Percentiles rank a stretch among this genome's conserved stretches.
Evolutionary conservation across 495 filamentous ascomycete genomes (phyloP).

Genomic region (Talaromyces thailandensis): DNA sequence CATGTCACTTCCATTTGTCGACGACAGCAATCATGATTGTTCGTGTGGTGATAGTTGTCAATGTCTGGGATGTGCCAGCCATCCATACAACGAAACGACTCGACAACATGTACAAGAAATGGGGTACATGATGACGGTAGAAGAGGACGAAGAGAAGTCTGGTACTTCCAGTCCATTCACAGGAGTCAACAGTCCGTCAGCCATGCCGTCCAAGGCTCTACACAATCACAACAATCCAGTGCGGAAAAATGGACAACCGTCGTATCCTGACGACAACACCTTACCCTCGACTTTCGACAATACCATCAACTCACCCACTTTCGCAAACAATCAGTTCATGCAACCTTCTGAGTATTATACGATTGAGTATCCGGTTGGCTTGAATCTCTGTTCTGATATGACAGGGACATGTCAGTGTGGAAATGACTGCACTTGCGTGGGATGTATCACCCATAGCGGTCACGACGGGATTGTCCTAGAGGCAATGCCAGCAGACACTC

Average conservation of each 20-base stretch:
- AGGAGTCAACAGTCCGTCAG: neutral
- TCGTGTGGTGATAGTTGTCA: constrained; percentile 58
- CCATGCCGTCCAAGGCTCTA: neutral
- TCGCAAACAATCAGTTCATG: constrained; percentile 26
- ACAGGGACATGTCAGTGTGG: constrained; percentile 42
- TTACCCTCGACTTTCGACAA: constrained; percentile 11
- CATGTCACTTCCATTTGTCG: constrained; percentile 7
- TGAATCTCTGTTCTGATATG: constrained; percentile 29
- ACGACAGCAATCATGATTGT: constrained; percentile 41
- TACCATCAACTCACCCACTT: constrained; percentile 17
- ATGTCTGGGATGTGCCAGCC: constrained; percentile 59
- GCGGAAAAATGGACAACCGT: neutral
- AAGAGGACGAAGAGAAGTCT: constrained; percentile 16
- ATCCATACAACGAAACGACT: constrained; percentile 69
- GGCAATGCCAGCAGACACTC: neutral
- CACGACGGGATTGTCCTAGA: constrained; percentile 29
- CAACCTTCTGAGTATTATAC: constrained; percentile 35
- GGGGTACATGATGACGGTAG: constrained; percentile 31
- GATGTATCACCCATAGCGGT: constrained; percentile 41
- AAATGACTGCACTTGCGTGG: constrained; percentile 39
- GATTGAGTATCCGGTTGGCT: constrained; percentile 34
- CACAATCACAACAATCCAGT: neutral
- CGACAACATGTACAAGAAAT: constrained; percentile 51
- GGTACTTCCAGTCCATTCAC: neutral
- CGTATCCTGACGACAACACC: neutral